Evolutionary conservation across 2,329 filamentous ascomycete genomes (phyloP).

Genomic region (Xylariales sp.): DNA sequence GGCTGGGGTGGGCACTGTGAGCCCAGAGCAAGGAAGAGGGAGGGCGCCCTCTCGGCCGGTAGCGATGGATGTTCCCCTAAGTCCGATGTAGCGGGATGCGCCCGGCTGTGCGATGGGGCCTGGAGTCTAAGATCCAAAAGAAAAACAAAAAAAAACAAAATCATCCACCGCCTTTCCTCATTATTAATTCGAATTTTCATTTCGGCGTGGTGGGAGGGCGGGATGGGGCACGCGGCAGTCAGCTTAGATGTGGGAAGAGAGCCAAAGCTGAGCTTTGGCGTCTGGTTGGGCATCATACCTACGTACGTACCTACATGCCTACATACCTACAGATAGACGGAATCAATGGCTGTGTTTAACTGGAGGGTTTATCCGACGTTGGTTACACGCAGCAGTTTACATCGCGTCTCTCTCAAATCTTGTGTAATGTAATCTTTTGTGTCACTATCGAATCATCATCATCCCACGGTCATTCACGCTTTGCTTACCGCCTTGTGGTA

Average conservation of each 20-base stretch:
- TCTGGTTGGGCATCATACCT: neutral
- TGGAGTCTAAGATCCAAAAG: neutral
- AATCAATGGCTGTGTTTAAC: neutral
- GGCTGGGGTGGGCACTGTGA: no score
- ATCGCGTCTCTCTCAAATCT: neutral
- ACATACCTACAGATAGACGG: no score
- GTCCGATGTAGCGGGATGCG: neutral
- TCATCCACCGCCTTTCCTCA: neutral
- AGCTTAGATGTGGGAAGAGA: conserved; percentile 3
- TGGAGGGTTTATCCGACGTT: neutral
- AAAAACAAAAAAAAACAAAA: no score
- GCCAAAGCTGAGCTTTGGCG: neutral
- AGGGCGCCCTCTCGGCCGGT: no score
- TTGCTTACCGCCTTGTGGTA: neutral
- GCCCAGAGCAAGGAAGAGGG: no score
- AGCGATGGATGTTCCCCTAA: no score
- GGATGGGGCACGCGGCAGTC: neutral
- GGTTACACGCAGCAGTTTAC: neutral
- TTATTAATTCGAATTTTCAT: neutral
- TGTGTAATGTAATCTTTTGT: neutral
- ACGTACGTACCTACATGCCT: no score
- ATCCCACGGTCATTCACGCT: neutral
- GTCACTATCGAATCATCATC: neutral
- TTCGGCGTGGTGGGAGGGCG: neutral
- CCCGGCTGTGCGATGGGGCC: neutral